Evolutionary conservation across 768 basidiomycete genomes (phyloP), one percentile per base, ranked within the genome.

Genomic region (Termitomyces sp.): DNA sequence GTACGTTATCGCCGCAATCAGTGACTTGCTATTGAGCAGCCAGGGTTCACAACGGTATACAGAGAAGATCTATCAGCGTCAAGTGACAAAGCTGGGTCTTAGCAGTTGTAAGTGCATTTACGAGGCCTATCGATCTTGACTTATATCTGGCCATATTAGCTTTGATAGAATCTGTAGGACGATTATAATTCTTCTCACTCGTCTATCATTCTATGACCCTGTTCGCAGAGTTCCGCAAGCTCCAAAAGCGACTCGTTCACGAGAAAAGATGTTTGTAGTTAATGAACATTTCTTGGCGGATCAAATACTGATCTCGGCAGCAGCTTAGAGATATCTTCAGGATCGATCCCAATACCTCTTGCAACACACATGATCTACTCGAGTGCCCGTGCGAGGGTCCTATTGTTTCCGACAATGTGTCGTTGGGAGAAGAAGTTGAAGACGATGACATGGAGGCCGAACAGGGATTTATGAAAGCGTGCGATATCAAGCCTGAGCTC

Each of bases 31-130:
- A 28, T 40, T n/a, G 17, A 17, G 26, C 26, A 42, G 62, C 6
- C 30, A 45, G 17, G 23, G 11, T 28, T 51, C 21, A 46, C 40
- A 15, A 9, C 5, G 38, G 28, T 55, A 33, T 56, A 3, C 63
- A 91, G 90, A 93, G 72, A 94, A 95, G 73, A 92, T 96, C 23
- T 95, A 82, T 66, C 92, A 98, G 70, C 80, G 96, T 56, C 95
- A 98, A 70, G 85, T 98, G 31, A 97, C 92, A 17, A 98, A 98
- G 71, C 80, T 92, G 11, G 95, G 92, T 4, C 72, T 98, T 47
- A 94, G 92, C 60, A 84, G 91, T 61, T 91, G 90, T 91, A 63
- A 71, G 85, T 75, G 15, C 2, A 15, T 45, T 4, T 31, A 3
- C 12, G 40, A n/a, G 14, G 7, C 17, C 6, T 4, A 8, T 8